A percentile compares a stretch with the other conserved stretches of the same genome.
Evolutionary conservation across 2,329 filamentous ascomycete genomes (phyloP).

Genomic region (Ambrosiella cleistominuta): DNA sequence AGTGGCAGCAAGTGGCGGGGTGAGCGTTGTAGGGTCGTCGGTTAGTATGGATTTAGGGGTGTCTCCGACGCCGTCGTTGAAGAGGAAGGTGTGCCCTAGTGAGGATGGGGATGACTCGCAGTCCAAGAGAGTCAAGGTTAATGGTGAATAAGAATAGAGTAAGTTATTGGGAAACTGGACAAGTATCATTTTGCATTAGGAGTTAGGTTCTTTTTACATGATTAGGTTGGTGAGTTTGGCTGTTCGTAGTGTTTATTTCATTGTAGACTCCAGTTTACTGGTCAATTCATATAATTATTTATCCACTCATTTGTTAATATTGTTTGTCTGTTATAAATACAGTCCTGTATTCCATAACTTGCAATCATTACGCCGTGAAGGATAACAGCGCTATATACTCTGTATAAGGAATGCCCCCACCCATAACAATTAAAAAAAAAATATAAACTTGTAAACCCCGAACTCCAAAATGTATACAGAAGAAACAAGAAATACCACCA

Average conservation of each 20-base stretch:
- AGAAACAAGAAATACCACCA: not conserved
- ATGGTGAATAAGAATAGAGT: not conserved
- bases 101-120: not conserved
- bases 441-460: not conserved
- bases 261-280: not conserved
- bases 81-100: constrained; percentile 5
- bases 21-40: not conserved
- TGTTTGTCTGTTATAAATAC: no score
- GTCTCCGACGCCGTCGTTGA: constrained; percentile 1
- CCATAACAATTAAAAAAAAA: no score
- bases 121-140: not conserved
- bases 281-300: not conserved
- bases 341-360: no score
- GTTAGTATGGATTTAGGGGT: not conserved
- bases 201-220: not conserved
- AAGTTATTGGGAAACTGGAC: not conserved
- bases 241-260: not conserved
- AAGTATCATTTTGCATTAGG: no score
- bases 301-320: no score
- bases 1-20: not conserved
- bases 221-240: not conserved
- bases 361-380: no score
- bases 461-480: not conserved
- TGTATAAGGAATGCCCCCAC: no score
- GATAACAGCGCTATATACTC: no score